Percentiles rank a stretch among this genome's conserved stretches.
Evolutionary conservation across 2,329 filamentous ascomycete genomes (phyloP).

Genomic region (Clonostachys rhizophaga): DNA sequence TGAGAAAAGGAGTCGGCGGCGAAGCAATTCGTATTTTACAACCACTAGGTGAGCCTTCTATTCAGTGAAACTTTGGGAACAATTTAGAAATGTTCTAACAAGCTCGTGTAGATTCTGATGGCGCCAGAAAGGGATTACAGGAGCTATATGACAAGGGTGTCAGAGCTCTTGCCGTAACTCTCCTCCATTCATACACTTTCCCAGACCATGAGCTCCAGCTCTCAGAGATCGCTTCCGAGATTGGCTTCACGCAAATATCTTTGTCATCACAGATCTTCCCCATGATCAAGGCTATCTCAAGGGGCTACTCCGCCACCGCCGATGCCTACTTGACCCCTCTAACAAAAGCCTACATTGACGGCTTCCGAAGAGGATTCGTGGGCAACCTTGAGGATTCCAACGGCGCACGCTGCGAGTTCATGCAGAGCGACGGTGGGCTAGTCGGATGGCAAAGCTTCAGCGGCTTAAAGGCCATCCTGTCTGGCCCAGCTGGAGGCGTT

Average conservation of each 20-base stretch:
- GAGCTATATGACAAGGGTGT: constrained; percentile 62
- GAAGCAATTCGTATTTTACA: constrained; percentile 65
- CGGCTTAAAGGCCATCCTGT: constrained; percentile 78
- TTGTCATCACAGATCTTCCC: constrained; percentile 32
- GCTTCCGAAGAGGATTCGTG: constrained; percentile 75
- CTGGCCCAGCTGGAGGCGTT: constrained; percentile 84
- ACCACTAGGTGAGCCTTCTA: constrained; percentile 3
- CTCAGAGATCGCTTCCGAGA: constrained; percentile 69
- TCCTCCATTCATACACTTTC: constrained; percentile 92
- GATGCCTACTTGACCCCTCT: constrained; percentile 36
- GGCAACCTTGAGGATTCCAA: constrained; percentile 68
- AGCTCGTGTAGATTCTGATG: constrained; percentile 42
- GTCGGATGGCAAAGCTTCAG: constrained; percentile 78
- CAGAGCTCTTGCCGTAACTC: constrained; percentile 77
- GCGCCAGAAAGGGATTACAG: constrained; percentile 52
- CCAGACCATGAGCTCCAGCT: constrained; percentile 78
- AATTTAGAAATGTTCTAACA: too few species aligned
- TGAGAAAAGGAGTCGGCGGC: constrained; percentile 64
- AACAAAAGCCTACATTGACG: constrained; percentile 48
- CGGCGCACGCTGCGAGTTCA: constrained; percentile 85
- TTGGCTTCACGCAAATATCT: constrained; percentile 73
- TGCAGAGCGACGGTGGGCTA: constrained; percentile 79
- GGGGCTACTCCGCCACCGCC: constrained; percentile 35
- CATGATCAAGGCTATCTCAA: constrained; percentile 36
- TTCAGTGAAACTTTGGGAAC: too few species aligned